Evolutionary conservation across 2,329 filamentous ascomycete species (phyloP), one percentile per base, ranked within the genome.

Genomic region (Thelonectria rubi): DNA sequence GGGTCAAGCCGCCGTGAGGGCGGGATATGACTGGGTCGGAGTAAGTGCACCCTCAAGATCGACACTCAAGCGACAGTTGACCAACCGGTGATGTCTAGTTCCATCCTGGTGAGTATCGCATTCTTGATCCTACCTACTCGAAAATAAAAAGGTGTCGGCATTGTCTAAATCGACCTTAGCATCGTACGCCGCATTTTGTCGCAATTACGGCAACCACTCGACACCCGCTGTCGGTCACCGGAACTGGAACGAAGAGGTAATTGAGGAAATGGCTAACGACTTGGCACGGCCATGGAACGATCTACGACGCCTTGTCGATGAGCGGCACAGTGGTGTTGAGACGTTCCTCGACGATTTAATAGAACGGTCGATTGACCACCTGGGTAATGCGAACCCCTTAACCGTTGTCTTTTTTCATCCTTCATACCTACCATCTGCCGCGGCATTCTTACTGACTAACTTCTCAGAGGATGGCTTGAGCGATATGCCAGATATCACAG

Each of bases 161-260:
- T 15, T 47, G 8, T 26, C 20, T 30, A 10, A 47, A 14, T 34
- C 42, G 17, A 45, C 8, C 10, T n/a, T 26, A 78, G 72, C 20
- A 5, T 66, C 74, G 1, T 83, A 81, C 52, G 58, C 73, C 17
- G 79, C 81, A 0, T 83, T 82, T 58, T 82, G 79, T 51, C 69
- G 75, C 14, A 71, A 82, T 0, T 79, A 73, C 51, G 81, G 81
- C 0, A 63, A 72, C 8, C 62, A 82, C 51, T 54, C 0, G 3
- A 81, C 79, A 0, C 0, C 3, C 0, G 39, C 45, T 0, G 64
- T 59, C 3, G 75, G 74, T 0, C 42, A 34, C 1, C 75, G 63
- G n/a, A 76, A 78, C 57, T 84, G 81, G 81, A 84, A 84, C 52
- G 69, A 77, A 50, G 79, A 83, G 66, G 77, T 76, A 0, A 80